phyloP scores from a whole-genome alignment of 139 green algal genomes.

The Picochlorum sp. region DNA sequence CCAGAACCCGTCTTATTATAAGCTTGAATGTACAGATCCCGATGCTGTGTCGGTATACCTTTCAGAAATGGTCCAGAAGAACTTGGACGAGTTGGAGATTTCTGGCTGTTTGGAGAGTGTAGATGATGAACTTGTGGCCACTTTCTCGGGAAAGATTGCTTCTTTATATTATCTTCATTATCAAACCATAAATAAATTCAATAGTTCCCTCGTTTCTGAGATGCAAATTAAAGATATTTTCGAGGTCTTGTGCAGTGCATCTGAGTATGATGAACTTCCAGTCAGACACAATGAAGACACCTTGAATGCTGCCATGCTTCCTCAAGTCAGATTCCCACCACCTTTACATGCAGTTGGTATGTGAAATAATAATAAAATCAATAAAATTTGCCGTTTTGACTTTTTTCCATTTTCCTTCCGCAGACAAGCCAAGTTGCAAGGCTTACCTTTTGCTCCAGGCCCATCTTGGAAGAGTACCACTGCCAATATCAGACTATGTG shows the following conservation, averaged over 20 bases:
- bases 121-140: constrained; percentile 39
- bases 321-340: constrained; percentile 34
- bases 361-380: too few species aligned
- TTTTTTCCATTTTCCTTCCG: too few species aligned
- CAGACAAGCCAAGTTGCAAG: constrained; percentile 92
- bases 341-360: neutral
- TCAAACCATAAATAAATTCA: constrained; percentile 69
- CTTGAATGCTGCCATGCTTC: constrained; percentile 69
- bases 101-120: constrained; percentile 54
- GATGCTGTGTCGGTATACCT: constrained; percentile 64
- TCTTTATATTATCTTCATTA: constrained; percentile 95
- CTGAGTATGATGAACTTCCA: constrained; percentile 94
- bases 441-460: constrained; percentile 86
- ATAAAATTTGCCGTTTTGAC: neutral
- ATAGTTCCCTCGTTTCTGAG: constrained; percentile 30
- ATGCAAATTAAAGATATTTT: constrained; percentile 43
- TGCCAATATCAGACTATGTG: constrained; percentile 90
- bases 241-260: constrained; percentile 55
- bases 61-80: constrained; percentile 53
- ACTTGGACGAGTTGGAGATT: constrained; percentile 56
- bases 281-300: constrained; percentile 98
- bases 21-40: constrained; percentile 44
- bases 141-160: constrained; percentile 65
- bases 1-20: constrained; percentile 95
- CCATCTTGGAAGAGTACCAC: constrained; percentile 64